phyloP scores from a whole-genome alignment of 2,329 filamentous ascomycete species.

The Colletotrichum incanum region DNA sequence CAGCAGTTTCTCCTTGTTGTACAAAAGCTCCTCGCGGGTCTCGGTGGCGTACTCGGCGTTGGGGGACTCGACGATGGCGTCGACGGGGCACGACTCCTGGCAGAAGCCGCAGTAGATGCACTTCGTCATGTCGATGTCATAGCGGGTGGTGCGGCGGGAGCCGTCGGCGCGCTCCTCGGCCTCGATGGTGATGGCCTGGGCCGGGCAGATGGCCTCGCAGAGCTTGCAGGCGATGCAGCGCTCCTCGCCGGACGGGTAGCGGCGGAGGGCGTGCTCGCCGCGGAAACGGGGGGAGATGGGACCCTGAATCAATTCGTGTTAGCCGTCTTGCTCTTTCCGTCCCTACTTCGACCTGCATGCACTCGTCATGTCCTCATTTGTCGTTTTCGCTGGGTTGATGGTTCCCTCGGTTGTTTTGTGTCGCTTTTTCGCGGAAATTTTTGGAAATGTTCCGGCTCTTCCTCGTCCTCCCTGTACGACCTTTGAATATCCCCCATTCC shows the following conservation, averaged over 20 bases:
- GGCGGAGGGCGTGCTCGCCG: conserved; percentile 95
- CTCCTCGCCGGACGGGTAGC: conserved; percentile 98
- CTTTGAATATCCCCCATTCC: background rate
- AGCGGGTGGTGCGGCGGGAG: conserved; percentile 93
- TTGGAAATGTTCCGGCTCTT: conserved; percentile 1
- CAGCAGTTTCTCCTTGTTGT: conserved; percentile 97
- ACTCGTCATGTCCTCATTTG: background rate
- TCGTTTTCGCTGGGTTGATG: background rate
- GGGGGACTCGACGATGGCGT: conserved; percentile 83
- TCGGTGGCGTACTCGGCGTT: conserved; percentile 76
- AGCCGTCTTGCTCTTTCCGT: background rate
- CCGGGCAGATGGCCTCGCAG: conserved; percentile 98
- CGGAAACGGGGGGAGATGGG: conserved; percentile 98
- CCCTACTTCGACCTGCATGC: background rate
- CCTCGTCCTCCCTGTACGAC: background rate
- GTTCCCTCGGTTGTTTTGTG: background rate
- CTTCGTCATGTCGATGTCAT: conserved; percentile 99
- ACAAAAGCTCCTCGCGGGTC: conserved; percentile 91
- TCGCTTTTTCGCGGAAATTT: background rate
- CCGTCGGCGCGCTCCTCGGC: conserved; percentile 98
- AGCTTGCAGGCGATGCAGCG: conserved; percentile 99
- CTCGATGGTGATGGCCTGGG: conserved; percentile 98
- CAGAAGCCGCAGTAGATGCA: conserved; percentile 99
- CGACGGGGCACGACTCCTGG: conserved; percentile 98
- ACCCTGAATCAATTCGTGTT: conserved; percentile 65